phyloP scores from a whole-genome alignment of 345 rosid species.

The Geranium rotundifolium region DNA sequence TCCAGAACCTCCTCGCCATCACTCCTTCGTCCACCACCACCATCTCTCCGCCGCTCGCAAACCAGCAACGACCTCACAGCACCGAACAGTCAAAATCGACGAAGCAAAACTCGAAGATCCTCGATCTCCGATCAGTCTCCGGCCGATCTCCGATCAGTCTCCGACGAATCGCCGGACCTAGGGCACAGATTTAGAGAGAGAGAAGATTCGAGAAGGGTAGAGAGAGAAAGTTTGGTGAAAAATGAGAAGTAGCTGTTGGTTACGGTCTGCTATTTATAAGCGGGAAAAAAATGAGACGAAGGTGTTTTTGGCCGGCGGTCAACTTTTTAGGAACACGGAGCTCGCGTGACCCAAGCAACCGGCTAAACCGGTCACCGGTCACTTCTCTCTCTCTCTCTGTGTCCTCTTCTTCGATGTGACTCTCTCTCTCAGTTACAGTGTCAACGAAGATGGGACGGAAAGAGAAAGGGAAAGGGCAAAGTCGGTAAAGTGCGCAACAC shows the following conservation, averaged over 20 bases:
- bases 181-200: background rate
- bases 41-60: background rate
- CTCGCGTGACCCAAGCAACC: too few species aligned
- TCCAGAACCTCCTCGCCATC: conserved; percentile 59
- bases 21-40: conserved; percentile 41
- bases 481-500: too few species aligned
- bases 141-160: too few species aligned
- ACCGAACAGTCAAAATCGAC: background rate
- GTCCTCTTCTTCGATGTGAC: too few species aligned
- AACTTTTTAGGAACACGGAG: too few species aligned
- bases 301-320: background rate
- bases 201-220: background rate
- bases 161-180: background rate
- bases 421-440: background rate
- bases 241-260: too few species aligned
- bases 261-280: background rate
- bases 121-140: too few species aligned
- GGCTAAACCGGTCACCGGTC: too few species aligned
- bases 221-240: background rate
- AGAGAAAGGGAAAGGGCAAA: too few species aligned
- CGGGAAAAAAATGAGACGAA: background rate
- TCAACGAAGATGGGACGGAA: too few species aligned
- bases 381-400: too few species aligned
- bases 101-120: background rate
- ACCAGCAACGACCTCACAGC: background rate